Evolutionary conservation across 1,139 yeast genomes (phyloP).

Genomic region (Zygoascus hellenicus): DNA sequence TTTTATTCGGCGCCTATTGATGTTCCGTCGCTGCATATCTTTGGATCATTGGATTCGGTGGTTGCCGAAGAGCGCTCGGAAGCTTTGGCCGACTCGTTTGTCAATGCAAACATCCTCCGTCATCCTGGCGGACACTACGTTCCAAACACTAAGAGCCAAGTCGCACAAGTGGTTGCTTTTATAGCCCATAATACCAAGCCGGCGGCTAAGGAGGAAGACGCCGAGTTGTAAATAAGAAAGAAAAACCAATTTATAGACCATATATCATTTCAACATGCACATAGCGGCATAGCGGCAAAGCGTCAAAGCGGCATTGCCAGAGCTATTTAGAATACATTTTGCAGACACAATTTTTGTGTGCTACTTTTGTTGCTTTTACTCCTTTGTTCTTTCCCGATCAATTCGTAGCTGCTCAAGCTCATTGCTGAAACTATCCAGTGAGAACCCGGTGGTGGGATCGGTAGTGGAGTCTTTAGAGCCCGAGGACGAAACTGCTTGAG

Average conservation of each 20-base stretch:
- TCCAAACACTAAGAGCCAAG: conserved; percentile 61
- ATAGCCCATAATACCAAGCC: conserved; percentile 4
- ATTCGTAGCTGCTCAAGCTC: conserved; percentile 24
- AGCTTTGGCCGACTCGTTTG: conserved; percentile 51
- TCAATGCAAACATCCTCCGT: conserved; percentile 45
- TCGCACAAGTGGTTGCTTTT: conserved; percentile 47
- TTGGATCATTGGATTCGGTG: conserved; percentile 85
- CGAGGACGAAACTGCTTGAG: conserved; percentile 12
- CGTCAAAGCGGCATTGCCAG: too few species aligned
- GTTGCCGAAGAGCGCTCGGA: conserved; percentile 69
- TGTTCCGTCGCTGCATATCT: conserved; percentile 64
- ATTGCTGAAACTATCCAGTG: conserved; percentile 22
- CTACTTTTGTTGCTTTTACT: background rate
- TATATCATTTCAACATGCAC: too few species aligned
- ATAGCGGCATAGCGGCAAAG: too few species aligned
- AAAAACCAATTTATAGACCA: too few species aligned
- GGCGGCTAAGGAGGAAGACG: background rate
- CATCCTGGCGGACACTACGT: conserved; percentile 90
- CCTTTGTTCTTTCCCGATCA: conserved; percentile 20
- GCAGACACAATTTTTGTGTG: background rate
- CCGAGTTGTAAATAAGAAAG: background rate
- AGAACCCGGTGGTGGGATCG: conserved; percentile 25
- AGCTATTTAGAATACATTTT: too few species aligned
- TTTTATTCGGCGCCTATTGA: conserved; percentile 43
- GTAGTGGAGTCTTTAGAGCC: conserved; percentile 14